Evolutionary conservation across 1,139 yeast genomes (phyloP), one percentile per base, ranked within the genome.

Genomic region (Candida freyschussii): DNA sequence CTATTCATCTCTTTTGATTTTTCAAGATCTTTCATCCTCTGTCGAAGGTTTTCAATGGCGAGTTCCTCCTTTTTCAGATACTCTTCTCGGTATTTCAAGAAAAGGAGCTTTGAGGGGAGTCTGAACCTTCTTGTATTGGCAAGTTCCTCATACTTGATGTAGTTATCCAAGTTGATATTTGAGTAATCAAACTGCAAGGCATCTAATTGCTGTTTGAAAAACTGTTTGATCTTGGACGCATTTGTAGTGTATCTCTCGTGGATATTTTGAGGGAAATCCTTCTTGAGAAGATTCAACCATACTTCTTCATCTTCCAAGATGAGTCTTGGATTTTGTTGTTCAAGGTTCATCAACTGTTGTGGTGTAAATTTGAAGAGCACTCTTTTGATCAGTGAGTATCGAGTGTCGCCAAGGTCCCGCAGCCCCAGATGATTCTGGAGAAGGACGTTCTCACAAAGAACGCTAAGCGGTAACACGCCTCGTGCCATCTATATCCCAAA

Each of bases 241-340:
- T 41, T 39, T 4, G 45, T 39, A 1, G 50, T 41, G 21, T 28
- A 50, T 6, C 45, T 27, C 12, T 42, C 43, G 14, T 34, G 44
- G 10, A 43, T 31, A 27, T 46, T 50, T 32, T 62, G 67, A 5
- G 79, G 74, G 45, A 72, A 75, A 36, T 76, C 78, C 36, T 58
- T 63, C 32, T 55, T 58, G 5, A 75, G 48, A 14, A 73, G 51
- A 1, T 45, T 44, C 4, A 46, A 47, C 83, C 83, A 76, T n/a
- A 73, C 44, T 23, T 57, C 62, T 40, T 74, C 80, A 34, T 73
- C 69, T 25, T 66, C 69, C 11, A 77, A 70, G 5, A 59, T 50
- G 11, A 73, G 45, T 20, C 57, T 61, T 0, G 71, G 67, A 42
- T 75, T 70, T 19, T 45, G 50, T 7, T 41, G 37, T 48, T 76